Base-by-base conservation (phyloP, 2,329 filamentous ascomycete genomes). In the Leptographium flavum region DNA sequence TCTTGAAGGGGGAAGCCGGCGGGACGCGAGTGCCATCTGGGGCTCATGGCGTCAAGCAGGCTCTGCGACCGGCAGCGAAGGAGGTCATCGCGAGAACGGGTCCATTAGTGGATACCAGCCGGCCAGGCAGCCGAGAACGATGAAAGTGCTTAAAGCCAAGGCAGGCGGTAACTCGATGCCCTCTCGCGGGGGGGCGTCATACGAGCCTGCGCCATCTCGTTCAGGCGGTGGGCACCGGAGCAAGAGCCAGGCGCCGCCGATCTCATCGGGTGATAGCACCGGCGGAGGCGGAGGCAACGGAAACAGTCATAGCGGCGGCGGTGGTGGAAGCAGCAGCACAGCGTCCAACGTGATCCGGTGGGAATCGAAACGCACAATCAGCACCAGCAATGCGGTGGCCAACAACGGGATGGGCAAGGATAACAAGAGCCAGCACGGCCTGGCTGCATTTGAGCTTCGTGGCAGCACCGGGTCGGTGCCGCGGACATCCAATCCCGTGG, bases 121-220 rank as follows among this genome's bases (percentile, higher is more conserved):
- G 54, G 69, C 80, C 52, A 63, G 77, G 57, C 69, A 78, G 17
- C 64, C 71, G 15, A 76, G 83, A 42, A 80, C 79, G 42, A 96
- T 96, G 83, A 96, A 94, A 66, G 82, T 95, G 2, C 69, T 96
- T 43, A 87, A 87, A 56, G 80, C 90, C 1, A 92, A 87, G 59
- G 70, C 79, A 6, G 46, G 49, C 8, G 38, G 43, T 11, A 39
- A 65, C 23, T 73, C 80, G 0, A 64, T 65, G 2, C 70, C 71
- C 11, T 63, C 65, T 2, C 68, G 68, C 47, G 69, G 70, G 0
- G 71, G 71, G 1, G 55, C 68, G 2, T 60, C 71, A 2, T 74
- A 76, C 47, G 77, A 81, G 50, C 64, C 70, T 5, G 57, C 69
- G 9, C 54, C 65, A 1, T 54, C 65, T n/a, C 68, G 70, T 49